These are phyloP conservation scores for Leishmania guyanensis DNA, from an alignment of 208 protist species.

Conservation along the genomic window DNA sequence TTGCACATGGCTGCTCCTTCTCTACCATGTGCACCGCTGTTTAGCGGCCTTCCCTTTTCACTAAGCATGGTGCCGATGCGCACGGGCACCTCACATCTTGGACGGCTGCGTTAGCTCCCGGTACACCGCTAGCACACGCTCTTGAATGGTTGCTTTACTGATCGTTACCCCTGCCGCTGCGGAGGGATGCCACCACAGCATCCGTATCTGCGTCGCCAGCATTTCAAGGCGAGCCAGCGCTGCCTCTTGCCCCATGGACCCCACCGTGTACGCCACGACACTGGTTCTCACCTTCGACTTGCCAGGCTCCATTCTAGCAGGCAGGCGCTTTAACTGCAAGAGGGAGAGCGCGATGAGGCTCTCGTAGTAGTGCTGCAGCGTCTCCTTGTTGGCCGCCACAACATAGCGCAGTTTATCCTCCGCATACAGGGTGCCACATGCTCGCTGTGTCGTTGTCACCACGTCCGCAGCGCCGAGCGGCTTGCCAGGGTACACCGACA, in stretches of 20 bases:
- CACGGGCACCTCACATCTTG: slow-evolving; percentile 20
- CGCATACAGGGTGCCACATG: slow-evolving; percentile 22
- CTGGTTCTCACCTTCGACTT: slow-evolving; percentile 11
- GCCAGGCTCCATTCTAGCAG: background rate
- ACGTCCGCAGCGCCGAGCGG: slow-evolving; percentile 22
- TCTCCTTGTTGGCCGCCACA: slow-evolving; percentile 50
- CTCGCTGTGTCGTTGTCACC: slow-evolving; percentile 27
- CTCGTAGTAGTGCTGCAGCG: slow-evolving; percentile 46
- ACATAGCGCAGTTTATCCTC: slow-evolving; percentile 36
- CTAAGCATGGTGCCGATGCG: background rate
- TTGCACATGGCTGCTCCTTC: background rate
- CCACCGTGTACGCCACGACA: slow-evolving; percentile 13
- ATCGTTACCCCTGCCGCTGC: slow-evolving; percentile 5
- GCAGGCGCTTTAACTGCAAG: slow-evolving; percentile 16
- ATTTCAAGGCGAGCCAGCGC: slow-evolving; percentile 26
- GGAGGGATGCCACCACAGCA: slow-evolving; percentile 31
- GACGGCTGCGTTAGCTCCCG: slow-evolving; percentile 23
- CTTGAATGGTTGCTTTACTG: slow-evolving; percentile 13
- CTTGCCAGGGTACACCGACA: slow-evolving; percentile 26
- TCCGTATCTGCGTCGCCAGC: slow-evolving; percentile 32
- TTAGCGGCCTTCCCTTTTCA: background rate
- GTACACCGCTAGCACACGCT: slow-evolving; percentile 28
- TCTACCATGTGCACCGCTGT: background rate
- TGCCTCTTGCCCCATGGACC: slow-evolving; percentile 14
- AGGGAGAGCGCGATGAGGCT: slow-evolving; percentile 29